Conservation (phyloP, 352 stramenopile species). For the Pythium volutum region DNA sequence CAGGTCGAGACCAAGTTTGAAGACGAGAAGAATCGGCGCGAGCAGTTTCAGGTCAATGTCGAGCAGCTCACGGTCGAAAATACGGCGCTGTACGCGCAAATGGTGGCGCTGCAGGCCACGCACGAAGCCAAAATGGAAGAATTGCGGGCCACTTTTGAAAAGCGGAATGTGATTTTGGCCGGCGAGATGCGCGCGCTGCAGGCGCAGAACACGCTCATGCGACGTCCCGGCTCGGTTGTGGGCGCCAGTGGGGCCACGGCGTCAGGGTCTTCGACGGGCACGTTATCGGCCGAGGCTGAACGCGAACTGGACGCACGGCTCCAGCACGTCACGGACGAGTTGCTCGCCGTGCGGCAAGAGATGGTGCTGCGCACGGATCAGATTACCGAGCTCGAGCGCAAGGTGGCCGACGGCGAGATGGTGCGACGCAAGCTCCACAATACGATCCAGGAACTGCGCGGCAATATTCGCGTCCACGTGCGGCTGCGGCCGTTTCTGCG, state of each 20-base stretch:
- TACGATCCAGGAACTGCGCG: conserved; percentile 98
- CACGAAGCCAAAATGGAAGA: conserved; percentile 85
- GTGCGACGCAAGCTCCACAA: conserved; percentile 97
- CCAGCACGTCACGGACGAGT: conserved; percentile 69
- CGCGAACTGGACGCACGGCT: conserved; percentile 47
- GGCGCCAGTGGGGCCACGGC: neutral
- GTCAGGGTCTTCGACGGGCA: neutral
- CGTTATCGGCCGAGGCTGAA: conserved; percentile 34
- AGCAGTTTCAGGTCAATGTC: conserved; percentile 86
- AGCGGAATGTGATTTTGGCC: conserved; percentile 61
- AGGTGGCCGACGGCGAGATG: conserved; percentile 58
- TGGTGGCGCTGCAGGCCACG: conserved; percentile 80
- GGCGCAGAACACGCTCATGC: conserved; percentile 74
- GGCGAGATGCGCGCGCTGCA: conserved; percentile 78
- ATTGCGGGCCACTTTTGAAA: conserved; percentile 59
- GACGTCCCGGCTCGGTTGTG: conserved; percentile 8
- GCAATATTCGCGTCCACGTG: conserved; percentile 98
- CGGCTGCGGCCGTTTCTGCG: conserved; percentile 90
- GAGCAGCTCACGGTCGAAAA: conserved; percentile 86
- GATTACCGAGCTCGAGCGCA: conserved; percentile 63
- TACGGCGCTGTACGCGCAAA: conserved; percentile 81
- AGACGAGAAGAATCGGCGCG: conserved; percentile 72
- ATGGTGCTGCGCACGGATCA: conserved; percentile 58
- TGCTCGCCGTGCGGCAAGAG: conserved; percentile 57
- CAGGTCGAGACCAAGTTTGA: conserved; percentile 72